Evolutionary conservation across 2,329 filamentous ascomycete species (phyloP), one percentile per base, ranked within the genome.

Genomic region (Fusarium siculi): DNA sequence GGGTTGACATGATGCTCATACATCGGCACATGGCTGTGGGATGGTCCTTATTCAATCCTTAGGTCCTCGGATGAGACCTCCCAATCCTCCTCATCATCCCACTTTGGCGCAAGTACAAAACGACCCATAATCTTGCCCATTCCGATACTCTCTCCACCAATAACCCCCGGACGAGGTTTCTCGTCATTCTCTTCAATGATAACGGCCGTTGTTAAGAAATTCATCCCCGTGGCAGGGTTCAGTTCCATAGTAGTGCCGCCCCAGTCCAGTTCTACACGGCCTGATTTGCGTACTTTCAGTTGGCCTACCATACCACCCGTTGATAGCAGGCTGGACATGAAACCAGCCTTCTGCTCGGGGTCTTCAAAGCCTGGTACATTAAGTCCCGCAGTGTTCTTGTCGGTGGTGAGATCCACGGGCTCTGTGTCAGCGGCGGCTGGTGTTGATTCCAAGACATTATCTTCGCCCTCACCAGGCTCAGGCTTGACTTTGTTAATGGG

Each of bases 91-190:
- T 89, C 87, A 55, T 90, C 88, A 42, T 84, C 85, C 84, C 87
- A 91, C 49, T 87, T 84, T 12, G 89, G 89, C 32, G 87, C 88
- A 23, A 90, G 81, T 23, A 89, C 85, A 78, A 91, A 91, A 68
- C 88, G 88, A 55, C 89, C 89, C 84, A 89, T 87, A 66, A 92
- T 86, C 76, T 88, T 87, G 54, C 90, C 90, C 88, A 92, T 90
- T 52, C 88, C 88, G 63, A 88, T 86, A 36, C 88, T 87, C 53
- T 84, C 84, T 23, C 89, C 89, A 25, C 84, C 80, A 34, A 82
- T 59, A n/a, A 82, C 80, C 11, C 80, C 83, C 14, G 80, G 71
- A 56, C 81, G 82, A 7, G 85, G 80, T 78, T 88, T 88, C 76
- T 87, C 84, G 62, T 90, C 87, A 43, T 85, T 85, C 74, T 89